Evolutionary conservation across 768 basidiomycete genomes (phyloP).

Genomic region (Phylloporus scabripes): DNA sequence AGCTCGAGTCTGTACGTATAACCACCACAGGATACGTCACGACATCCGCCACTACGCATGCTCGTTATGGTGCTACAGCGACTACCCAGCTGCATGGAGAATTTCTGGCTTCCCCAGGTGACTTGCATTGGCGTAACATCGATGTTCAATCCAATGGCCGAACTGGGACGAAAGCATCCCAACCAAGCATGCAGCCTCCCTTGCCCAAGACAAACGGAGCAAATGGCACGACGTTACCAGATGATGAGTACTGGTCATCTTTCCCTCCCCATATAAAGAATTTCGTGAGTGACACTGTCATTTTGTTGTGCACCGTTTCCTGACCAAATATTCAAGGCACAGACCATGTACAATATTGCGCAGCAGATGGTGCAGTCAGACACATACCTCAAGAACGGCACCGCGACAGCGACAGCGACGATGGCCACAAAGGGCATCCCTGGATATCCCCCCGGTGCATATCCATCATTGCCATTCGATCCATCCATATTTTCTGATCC

Average conservation of each 20-base stretch:
- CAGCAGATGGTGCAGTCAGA: slow-evolving; percentile 56
- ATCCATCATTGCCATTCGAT: slow-evolving; percentile 43
- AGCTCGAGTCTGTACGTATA: slow-evolving; percentile 44
- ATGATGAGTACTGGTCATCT: slow-evolving; percentile 66
- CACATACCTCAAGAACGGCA: slow-evolving; percentile 33
- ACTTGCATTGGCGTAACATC: slow-evolving; percentile 47
- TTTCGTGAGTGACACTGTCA: slow-evolving; percentile 48
- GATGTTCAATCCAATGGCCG: slow-evolving; percentile 27
- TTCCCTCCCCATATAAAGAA: slow-evolving; percentile 64
- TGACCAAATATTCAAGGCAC: slow-evolving; percentile 41
- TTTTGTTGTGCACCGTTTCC: slow-evolving; percentile 17
- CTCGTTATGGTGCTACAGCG: slow-evolving; percentile 28
- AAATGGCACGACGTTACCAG: slow-evolving; percentile 28
- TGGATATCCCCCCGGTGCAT: slow-evolving; percentile 39
- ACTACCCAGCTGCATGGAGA: slow-evolving; percentile 49
- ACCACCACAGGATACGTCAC: slow-evolving; percentile 43
- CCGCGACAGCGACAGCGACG: slow-evolving; percentile 27
- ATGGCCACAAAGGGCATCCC: slow-evolving; percentile 32
- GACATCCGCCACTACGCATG: slow-evolving; percentile 30
- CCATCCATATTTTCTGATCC: slow-evolving; percentile 51
- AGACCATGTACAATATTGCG: slow-evolving; percentile 64
- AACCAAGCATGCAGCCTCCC: slow-evolving; percentile 11
- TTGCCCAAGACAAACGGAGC: slow-evolving; percentile 22
- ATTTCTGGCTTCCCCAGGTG: slow-evolving; percentile 54
- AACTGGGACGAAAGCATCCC: slow-evolving; percentile 22